Evolutionary conservation across 208 protist species (phyloP), one percentile per base, ranked within the genome.

Genomic region (Leishmania lainsoni): DNA sequence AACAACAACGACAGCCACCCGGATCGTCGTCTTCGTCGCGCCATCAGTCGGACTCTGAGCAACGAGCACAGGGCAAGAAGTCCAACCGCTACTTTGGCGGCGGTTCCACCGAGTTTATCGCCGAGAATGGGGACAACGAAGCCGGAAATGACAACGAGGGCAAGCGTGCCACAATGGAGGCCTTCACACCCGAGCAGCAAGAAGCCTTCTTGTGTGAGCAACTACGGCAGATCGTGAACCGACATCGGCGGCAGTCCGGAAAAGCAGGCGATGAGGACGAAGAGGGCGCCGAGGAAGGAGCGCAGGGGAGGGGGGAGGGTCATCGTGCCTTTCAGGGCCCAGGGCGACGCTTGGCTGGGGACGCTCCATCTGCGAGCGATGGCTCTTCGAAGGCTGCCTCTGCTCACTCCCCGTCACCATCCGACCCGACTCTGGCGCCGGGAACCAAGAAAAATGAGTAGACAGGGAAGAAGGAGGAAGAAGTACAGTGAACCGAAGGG

Each of bases 31-130:
- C 74, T 20, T 49, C 78, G 42, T 35, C 68, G 1, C 52, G 49
- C 29, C 83, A 86, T 32, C 71, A 79, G 6, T 63, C 79, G 17
- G 76, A 89, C 42, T 66, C 73, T 8, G 75, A 75, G 48, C 59
- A 76, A 12, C 80, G 68, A 58, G 9, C 6, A 20, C 75, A 85
- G 26, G 48, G 56, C 14, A 90, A 79, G 78, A 95, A 93, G 81
- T 89, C 84, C 29, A 91, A 93, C 68, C 83, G 83, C 20, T 96
- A 94, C 79, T 94, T 90, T 77, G 92, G 89, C 76, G 89, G 92
- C 16, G 79, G 65, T 9, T 93, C 92, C 12, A 95, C 92, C 22
- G 88, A 93, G 75, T 91, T 87, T 65, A 65, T 91, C 12, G 88
- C 88, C 14, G 63, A 79, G n/a, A 76, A 80, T 35, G 68, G 80